Evolutionary conservation across 306 rosid species (phyloP).

Genomic region (Cicer yamashitae): DNA sequence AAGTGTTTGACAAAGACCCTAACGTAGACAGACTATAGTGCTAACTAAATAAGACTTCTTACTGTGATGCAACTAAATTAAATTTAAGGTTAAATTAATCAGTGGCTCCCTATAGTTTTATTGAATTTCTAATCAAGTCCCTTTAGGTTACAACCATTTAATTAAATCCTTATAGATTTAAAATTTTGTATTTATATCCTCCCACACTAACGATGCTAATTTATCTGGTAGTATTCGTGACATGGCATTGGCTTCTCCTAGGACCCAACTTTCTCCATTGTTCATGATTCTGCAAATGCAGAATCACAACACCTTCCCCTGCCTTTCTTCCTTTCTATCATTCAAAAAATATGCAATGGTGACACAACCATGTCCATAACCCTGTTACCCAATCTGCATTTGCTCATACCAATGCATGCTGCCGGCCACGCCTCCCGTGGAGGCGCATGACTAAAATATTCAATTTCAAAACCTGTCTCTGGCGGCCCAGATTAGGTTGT

Average conservation of each 20-base stretch:
- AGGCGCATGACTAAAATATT: background rate
- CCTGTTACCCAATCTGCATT: background rate
- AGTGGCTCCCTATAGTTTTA: background rate
- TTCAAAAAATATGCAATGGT: too few species aligned
- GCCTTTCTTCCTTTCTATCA: too few species aligned
- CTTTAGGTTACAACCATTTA: too few species aligned
- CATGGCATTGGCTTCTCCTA: too few species aligned
- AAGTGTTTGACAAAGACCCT: slow-evolving; percentile 33
- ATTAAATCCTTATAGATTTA: too few species aligned
- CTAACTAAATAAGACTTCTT: slow-evolving; percentile 30
- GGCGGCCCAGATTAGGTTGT: background rate
- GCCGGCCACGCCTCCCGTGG: background rate
- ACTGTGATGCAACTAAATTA: slow-evolving; percentile 16
- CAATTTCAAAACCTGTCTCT: background rate
- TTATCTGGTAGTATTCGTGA: too few species aligned
- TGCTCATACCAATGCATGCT: background rate
- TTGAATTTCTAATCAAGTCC: too few species aligned
- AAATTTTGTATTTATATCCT: too few species aligned
- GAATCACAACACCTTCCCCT: too few species aligned
- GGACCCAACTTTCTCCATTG: too few species aligned
- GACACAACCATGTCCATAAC: background rate
- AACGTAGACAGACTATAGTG: background rate
- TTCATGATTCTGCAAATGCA: too few species aligned
- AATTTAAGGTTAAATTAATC: background rate
- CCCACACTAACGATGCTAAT: too few species aligned